These are phyloP conservation scores for Fusarium annulatum DNA, from an alignment of 2,329 filamentous ascomycete species.

Conservation along the genomic window DNA sequence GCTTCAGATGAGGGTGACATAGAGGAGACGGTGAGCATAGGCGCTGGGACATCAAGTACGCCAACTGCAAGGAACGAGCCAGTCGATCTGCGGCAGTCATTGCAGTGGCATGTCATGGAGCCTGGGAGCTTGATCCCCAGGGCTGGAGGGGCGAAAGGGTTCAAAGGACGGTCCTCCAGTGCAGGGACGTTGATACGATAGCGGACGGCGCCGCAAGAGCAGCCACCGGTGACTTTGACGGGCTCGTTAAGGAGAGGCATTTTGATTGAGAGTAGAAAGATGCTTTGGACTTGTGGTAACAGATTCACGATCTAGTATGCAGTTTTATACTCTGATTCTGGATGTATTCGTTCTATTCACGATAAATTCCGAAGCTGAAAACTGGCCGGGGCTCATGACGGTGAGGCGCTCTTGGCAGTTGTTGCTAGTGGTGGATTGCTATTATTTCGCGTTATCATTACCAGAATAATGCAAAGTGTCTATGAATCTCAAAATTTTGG, in stretches of 20 bases:
- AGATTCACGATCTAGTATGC: rapidly evolving
- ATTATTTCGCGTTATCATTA: neutral
- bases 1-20: neutral
- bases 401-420: neutral
- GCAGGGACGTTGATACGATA: neutral
- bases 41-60: rapidly evolving
- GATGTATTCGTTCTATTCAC: too few relatives aligned
- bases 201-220: neutral
- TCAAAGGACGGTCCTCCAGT: neutral
- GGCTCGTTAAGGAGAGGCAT: neutral
- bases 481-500: too few relatives aligned
- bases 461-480: neutral
- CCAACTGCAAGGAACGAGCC: neutral
- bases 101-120: neutral
- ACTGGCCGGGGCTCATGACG: neutral
- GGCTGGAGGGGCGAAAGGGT: neutral
- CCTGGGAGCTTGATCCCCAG: neutral
- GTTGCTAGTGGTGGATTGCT: neutral
- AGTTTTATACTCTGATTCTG: neutral
- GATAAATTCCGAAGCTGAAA: neutral
- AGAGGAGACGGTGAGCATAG: neutral
- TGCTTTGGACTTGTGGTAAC: rapidly evolving
- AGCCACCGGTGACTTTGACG: neutral
- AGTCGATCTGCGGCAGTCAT: neutral
- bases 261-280: neutral